Conservation (phyloP, 768 basidiomycete genomes). For the Tylopilus rubrobrunneus region DNA sequence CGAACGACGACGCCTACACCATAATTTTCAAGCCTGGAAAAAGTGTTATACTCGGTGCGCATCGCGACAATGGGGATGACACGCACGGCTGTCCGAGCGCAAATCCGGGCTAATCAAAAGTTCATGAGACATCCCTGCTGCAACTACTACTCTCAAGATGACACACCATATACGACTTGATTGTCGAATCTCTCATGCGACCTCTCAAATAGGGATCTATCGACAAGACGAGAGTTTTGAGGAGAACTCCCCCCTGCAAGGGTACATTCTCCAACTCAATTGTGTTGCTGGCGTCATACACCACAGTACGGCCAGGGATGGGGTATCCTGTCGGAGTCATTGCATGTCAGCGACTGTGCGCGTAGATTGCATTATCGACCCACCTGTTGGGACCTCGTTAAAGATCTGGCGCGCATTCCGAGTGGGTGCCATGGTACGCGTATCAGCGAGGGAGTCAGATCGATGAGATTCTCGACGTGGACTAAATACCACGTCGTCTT, state of each 20-base stretch:
- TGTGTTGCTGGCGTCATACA: constrained; percentile 40
- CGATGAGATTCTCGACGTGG: too few species aligned
- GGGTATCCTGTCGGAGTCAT: neutral
- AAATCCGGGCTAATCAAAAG: neutral
- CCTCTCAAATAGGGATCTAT: constrained; percentile 47
- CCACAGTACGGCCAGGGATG: constrained; percentile 39
- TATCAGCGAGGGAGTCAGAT: neutral
- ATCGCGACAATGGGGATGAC: too few species aligned
- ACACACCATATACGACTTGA: constrained; percentile 13
- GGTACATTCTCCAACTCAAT: constrained; percentile 50
- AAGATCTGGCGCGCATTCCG: constrained; percentile 37
- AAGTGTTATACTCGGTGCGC: neutral
- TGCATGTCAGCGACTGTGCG: neutral
- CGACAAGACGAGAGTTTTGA: constrained; percentile 48
- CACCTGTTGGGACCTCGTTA: constrained; percentile 31
- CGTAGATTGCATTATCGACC: neutral
- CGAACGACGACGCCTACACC: constrained; percentile 33
- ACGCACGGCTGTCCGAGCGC: too few species aligned
- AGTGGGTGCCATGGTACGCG: constrained; percentile 8
- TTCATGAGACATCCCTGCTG: neutral
- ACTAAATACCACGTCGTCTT: too few species aligned
- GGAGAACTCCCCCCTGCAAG: constrained; percentile 44
- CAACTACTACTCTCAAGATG: neutral
- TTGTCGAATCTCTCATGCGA: constrained; percentile 33
- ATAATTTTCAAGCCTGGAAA: constrained; percentile 25